These are phyloP conservation scores for Phytophthora aleatoria DNA, from an alignment of 352 stramenopile species.

Conservation along the genomic window DNA sequence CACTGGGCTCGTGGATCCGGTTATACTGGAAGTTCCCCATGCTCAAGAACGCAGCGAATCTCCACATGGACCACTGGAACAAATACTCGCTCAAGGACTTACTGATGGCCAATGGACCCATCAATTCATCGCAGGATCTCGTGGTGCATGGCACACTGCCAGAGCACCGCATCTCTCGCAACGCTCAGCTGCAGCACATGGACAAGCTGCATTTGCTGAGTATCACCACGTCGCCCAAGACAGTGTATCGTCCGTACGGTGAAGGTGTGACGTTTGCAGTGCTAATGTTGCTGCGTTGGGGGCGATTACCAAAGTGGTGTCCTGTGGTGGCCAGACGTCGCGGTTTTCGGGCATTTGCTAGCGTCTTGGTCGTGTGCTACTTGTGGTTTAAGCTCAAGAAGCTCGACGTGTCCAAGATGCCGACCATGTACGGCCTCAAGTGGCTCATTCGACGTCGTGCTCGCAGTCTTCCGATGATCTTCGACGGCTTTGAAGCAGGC, in stretches of 20 bases:
- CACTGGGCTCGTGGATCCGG: conserved; percentile 47
- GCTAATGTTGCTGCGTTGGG: conserved; percentile 30
- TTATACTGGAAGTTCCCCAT: conserved; percentile 46
- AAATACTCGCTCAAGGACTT: conserved; percentile 40
- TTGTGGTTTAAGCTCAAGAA: conserved; percentile 45
- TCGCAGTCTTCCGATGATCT: conserved; percentile 56
- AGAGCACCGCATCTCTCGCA: conserved; percentile 50
- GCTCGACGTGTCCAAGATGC: conserved; percentile 70
- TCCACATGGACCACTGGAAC: conserved; percentile 67
- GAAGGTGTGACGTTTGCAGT: conserved; percentile 29
- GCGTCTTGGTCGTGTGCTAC: conserved; percentile 27
- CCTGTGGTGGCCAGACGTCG: conserved; percentile 14
- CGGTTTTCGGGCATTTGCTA: conserved; percentile 14
- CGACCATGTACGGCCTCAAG: conserved; percentile 59
- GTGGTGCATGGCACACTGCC: conserved; percentile 58
- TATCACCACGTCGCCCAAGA: conserved; percentile 70
- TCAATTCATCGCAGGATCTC: conserved; percentile 48
- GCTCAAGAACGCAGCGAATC: conserved; percentile 48
- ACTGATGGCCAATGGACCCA: conserved; percentile 34
- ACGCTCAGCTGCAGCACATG: conserved; percentile 58
- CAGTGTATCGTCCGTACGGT: conserved; percentile 39
- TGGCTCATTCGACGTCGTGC: conserved; percentile 66
- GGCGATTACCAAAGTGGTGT: conserved; percentile 31
- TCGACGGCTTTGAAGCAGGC: conserved; percentile 61
- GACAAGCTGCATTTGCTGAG: conserved; percentile 67